Evolutionary conservation across 805 yeast genomes (phyloP), one percentile per base, ranked within the genome.

Genomic region (Saturnispora serradocipensis): DNA sequence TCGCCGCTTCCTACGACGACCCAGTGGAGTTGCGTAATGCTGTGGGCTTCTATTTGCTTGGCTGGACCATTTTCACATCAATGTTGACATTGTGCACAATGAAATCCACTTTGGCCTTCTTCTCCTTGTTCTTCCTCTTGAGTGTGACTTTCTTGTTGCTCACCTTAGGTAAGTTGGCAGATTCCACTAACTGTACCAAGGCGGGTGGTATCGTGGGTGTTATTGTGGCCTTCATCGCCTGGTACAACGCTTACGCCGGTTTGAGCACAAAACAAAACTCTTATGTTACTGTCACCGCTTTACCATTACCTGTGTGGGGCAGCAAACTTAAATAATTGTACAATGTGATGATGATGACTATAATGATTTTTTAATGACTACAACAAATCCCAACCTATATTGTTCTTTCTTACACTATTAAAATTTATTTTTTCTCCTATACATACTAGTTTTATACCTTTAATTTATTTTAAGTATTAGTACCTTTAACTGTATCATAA

Each of bases 181-280:
- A 72, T 27, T 68, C 69, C 38, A 53, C 56, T 1, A 59, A 57
- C 24, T 66, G 71, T 50, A 66, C 68, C 16, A 70, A 61, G 52
- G 86, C 84, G 8, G 88, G 82, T 44, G 89, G 89, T 58, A 73
- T 79, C 16, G 48, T 78, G n/a, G 88, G 87, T 45, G 70, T 82
- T 18, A 68, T 82, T 6, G 77, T 82, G 30, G 75, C 86, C 0
- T 71, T 81, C 54, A 64, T 80, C 47, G 85, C 84, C 1, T 83
- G 84, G 83, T 82, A 81, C 61, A 81, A 82, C 61, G 87, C 88
- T 5, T 81, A 72, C 57, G 85, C 86, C 3, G 88, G 88, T 73
- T 64, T 79, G 34, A 80, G 87, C 30, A 84, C 76, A 53, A 70
- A 68, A 36, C 83, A 80, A 61, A 86, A 85, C 66, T 71, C 88